These are phyloP conservation scores for Polytolypa hystricis DNA, from an alignment of 2,329 filamentous ascomycete species.

Conservation along the genomic window DNA sequence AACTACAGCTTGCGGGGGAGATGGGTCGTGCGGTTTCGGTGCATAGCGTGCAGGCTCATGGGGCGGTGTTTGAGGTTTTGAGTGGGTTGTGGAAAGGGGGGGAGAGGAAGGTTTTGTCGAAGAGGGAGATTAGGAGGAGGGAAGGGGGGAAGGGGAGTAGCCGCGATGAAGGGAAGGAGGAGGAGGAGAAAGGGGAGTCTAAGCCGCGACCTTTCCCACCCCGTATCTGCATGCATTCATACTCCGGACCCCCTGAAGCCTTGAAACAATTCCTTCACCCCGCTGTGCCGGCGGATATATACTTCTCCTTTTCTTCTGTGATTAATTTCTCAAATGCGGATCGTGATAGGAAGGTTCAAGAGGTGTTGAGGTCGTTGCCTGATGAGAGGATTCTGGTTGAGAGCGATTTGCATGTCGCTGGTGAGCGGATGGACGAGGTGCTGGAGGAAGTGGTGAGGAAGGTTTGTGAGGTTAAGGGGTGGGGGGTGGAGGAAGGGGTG, in stretches of 20 bases:
- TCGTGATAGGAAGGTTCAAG: conserved; percentile 46
- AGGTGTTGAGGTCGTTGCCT: conserved; percentile 61
- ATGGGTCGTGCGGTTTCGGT: conserved; percentile 47
- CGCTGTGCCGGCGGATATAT: conserved; percentile 63
- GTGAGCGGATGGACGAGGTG: conserved; percentile 63
- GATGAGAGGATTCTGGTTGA: conserved; percentile 73
- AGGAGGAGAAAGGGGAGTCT: conserved; percentile 11
- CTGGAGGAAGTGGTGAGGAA: conserved; percentile 66
- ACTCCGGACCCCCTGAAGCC: conserved; percentile 64
- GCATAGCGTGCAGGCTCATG: conserved; percentile 54
- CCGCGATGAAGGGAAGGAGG: conserved; percentile 15
- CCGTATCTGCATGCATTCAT: conserved; percentile 86
- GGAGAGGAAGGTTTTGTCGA: conserved; percentile 41
- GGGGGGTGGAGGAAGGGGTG: conserved; percentile 63
- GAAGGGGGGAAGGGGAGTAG: conserved; percentile 19
- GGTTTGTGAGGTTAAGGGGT: conserved; percentile 68
- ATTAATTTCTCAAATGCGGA: conserved; percentile 64
- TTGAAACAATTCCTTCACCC: conserved; percentile 68
- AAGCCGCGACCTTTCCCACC: conserved; percentile 57
- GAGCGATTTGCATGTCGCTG: conserved; percentile 79
- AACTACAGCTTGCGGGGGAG: conserved; percentile 49
- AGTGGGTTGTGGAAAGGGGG: conserved; percentile 47
- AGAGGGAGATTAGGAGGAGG: conserved; percentile 33
- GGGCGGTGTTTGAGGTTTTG: conserved; percentile 45
- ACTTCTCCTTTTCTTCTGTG: conserved; percentile 74